Percentiles rank a stretch among this genome's conserved stretches.
These are phyloP conservation scores for Botrytis medusae DNA, from an alignment of 2,329 filamentous ascomycete genomes.

Conservation along the genomic window DNA sequence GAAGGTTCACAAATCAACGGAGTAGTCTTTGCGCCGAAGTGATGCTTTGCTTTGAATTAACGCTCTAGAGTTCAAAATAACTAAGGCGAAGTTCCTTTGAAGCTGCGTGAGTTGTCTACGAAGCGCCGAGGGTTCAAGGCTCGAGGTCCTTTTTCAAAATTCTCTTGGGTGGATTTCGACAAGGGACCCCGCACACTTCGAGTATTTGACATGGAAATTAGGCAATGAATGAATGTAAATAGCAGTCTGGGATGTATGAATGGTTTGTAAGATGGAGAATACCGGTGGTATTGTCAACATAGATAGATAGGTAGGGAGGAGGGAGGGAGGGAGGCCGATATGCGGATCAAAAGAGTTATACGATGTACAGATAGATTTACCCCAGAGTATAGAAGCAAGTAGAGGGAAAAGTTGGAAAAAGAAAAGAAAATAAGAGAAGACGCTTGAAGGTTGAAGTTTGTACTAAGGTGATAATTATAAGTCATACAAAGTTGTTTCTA, in stretches of 20 bases:
- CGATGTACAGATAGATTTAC: not conserved
- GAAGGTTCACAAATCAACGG: slow-evolving; percentile 6
- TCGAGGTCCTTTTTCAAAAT: slow-evolving; percentile 12
- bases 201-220: slow-evolving; percentile 18
- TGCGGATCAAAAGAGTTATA: not conserved
- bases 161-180: slow-evolving; percentile 18
- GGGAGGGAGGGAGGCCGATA: too few species aligned
- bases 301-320: not conserved
- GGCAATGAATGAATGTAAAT: not conserved
- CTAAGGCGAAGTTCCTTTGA: not conserved
- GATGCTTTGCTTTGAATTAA: slow-evolving; percentile 3
- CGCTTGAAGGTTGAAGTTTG: not conserved
- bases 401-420: not conserved
- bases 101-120: slow-evolving; percentile 22
- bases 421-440: not conserved
- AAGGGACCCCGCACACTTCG: slow-evolving; percentile 23
- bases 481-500: not conserved
- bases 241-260: not conserved
- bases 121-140: slow-evolving; percentile 23
- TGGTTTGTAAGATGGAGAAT: not conserved
- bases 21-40: not conserved
- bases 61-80: not conserved
- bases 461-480: not conserved
- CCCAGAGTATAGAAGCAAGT: not conserved
- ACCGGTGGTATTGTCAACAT: not conserved